phyloP scores from a whole-genome alignment of 768 basidiomycete genomes.

The Mrakia frigida region DNA sequence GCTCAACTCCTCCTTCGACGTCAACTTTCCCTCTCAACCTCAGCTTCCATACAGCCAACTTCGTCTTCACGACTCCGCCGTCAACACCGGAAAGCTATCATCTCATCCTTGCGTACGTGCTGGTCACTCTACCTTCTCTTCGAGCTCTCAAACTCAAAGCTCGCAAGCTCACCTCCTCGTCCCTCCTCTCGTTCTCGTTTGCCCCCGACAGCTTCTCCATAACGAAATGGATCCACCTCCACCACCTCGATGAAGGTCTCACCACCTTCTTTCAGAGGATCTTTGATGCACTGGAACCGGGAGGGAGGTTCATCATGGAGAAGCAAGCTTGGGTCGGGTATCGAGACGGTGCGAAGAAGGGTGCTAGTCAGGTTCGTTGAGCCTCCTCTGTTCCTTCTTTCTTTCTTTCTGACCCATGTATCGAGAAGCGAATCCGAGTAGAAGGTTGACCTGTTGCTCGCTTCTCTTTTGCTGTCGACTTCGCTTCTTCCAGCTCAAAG shows the following conservation, averaged over 20 bases:
- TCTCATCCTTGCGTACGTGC: conserved; percentile 68
- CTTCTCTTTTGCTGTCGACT: neutral
- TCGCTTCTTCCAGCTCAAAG: conserved; percentile 52
- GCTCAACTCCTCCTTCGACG: conserved; percentile 52
- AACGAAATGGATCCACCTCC: conserved; percentile 88
- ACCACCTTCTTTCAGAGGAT: conserved; percentile 61
- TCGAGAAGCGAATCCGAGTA: no score
- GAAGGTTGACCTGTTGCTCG: no score
- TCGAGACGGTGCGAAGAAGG: conserved; percentile 55
- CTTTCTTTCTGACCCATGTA: no score
- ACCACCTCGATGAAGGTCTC: conserved; percentile 71
- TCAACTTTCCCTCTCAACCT: conserved; percentile 70
- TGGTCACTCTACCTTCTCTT: neutral
- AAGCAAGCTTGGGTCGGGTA: conserved; percentile 84
- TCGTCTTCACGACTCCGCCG: conserved; percentile 56
- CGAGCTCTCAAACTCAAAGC: neutral
- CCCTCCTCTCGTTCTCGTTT: neutral
- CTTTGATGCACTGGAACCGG: conserved; percentile 54
- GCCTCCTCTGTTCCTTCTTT: neutral
- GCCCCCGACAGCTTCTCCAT: conserved; percentile 64
- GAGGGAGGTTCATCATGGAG: conserved; percentile 64
- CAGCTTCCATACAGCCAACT: conserved; percentile 65
- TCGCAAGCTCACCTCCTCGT: neutral
- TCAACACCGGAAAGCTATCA: conserved; percentile 59
- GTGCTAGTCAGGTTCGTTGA: conserved; percentile 6